Evolutionary conservation across 805 yeast species (phyloP).

Genomic region (Saccharomycopsis fermentans): DNA sequence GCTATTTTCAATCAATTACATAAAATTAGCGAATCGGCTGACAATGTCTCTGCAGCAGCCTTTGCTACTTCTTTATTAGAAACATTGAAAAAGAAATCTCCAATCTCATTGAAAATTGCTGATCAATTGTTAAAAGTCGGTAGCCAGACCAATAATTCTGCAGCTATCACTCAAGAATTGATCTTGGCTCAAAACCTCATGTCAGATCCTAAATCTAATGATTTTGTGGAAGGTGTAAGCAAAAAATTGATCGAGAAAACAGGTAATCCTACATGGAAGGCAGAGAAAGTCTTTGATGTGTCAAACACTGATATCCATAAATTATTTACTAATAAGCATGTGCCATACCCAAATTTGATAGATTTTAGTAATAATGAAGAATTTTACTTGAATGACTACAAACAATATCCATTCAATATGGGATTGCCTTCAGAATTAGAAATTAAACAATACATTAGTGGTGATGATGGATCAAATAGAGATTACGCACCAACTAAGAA

Average conservation of each 20-base stretch:
- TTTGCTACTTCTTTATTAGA: slow-evolving; percentile 55
- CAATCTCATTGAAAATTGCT: slow-evolving; percentile 67
- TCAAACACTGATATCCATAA: slow-evolving; percentile 27
- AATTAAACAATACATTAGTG: slow-evolving; percentile 56
- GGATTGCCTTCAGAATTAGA: slow-evolving; percentile 72
- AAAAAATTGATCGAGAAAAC: slow-evolving; percentile 55
- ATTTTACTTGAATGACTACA: slow-evolving; percentile 7
- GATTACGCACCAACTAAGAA: slow-evolving; percentile 56
- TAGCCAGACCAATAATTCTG: slow-evolving; percentile 42
- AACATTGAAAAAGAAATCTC: slow-evolving; percentile 57
- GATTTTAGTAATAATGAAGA: slow-evolving; percentile 7
- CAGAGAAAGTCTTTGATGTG: slow-evolving; percentile 31
- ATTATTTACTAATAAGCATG: slow-evolving; percentile 6
- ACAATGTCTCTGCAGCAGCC: background rate
- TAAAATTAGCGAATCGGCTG: background rate
- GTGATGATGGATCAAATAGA: slow-evolving; percentile 55
- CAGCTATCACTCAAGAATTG: slow-evolving; percentile 66
- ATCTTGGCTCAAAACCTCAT: slow-evolving; percentile 69
- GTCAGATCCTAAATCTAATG: slow-evolving; percentile 39
- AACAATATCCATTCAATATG: slow-evolving; percentile 48
- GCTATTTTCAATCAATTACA: slow-evolving; percentile 38
- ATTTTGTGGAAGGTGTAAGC: slow-evolving; percentile 61
- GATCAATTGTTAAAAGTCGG: slow-evolving; percentile 59
- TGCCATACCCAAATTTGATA: slow-evolving; percentile 10
- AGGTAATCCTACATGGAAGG: slow-evolving; percentile 40